Evolutionary conservation across 139 green algal species (phyloP), one percentile per base, ranked within the genome.

Genomic region (Desmodesmus armatus): DNA sequence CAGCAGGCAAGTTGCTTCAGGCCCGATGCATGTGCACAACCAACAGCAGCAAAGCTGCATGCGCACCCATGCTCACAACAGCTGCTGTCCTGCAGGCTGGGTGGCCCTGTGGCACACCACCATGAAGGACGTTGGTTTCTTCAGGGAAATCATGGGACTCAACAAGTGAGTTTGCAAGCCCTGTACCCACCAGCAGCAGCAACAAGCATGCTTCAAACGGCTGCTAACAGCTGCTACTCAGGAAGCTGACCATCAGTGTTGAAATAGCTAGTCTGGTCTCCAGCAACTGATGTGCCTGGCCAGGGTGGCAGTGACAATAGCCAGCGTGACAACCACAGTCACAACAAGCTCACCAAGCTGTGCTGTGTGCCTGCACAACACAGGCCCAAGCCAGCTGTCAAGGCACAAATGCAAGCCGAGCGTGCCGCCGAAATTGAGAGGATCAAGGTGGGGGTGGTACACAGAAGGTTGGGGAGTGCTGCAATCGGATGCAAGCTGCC

Each of bases 81-180:
- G n/a, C 21, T 77, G 69, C 13, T n/a, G 19, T 62, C 27, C 23
- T 73, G 77, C 78, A 84, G 78, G 78, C 6, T 84, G 78, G 78
- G 9, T 84, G 17, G 19, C 33, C 11, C 78, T 84, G 29, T 84
- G 78, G 78, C 78, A 84, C 21, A 84, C 60, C 11, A 84, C 63
- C 9, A 41, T 84, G 13, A 84, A 84, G 31, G 78, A 84, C 41
- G 63, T 84, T 23, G 62, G 40, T 4, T 77, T 84, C 63, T 84
- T 84, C 40, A 43, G 78, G 15, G 78, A 84, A 41, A 76, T 84
- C 62, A 77, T 84, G 62, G 78, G 78, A 13, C 78, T 84, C 15
- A 84, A 84, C 78, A 84, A 40, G 78, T 84, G 47, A n/a, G 37
- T 41, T 53, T 31, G 49, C 1, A 29, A 67, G 25, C 21, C 40